Evolutionary conservation across 768 basidiomycete genomes (phyloP).

Genomic region (Coprinopsis cinerea): DNA sequence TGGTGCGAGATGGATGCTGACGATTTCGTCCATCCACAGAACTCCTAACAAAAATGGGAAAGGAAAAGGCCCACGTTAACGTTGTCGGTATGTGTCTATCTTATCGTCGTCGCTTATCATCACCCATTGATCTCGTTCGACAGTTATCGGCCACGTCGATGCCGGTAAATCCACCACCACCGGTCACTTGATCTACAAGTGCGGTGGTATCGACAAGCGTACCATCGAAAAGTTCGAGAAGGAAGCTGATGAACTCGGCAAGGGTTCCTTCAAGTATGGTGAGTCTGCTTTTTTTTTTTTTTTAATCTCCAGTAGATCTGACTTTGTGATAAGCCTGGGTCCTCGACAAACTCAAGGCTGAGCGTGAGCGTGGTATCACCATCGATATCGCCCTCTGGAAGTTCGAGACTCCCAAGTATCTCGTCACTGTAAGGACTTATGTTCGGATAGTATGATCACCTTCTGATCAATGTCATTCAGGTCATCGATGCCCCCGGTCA

Average conservation of each 20-base stretch:
- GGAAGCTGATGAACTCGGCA: slow-evolving; percentile 99
- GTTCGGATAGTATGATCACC: slow-evolving; percentile 10
- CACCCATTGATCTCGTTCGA: slow-evolving; percentile 24
- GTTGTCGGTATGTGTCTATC: slow-evolving; percentile 74
- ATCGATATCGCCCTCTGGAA: slow-evolving; percentile 99
- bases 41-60: slow-evolving; percentile 82
- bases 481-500: slow-evolving; percentile 99
- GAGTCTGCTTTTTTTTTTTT: slow-evolving; percentile 23
- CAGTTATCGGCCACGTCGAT: slow-evolving; percentile 99
- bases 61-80: slow-evolving; percentile 95
- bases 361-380: slow-evolving; percentile 99
- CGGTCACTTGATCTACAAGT: slow-evolving; percentile 99
- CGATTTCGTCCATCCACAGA: slow-evolving; percentile 27
- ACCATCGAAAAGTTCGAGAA: slow-evolving; percentile 99
- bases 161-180: slow-evolving; percentile 99
- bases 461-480: slow-evolving; percentile 32
- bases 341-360: slow-evolving; percentile 99
- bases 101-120: slow-evolving; percentile 17
- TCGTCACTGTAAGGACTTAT: slow-evolving; percentile 69
- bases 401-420: slow-evolving; percentile 98
- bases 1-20: slow-evolving; percentile 25
- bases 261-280: slow-evolving; percentile 99
- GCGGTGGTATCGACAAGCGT: slow-evolving; percentile 99
- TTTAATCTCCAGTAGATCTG: slow-evolving; percentile 12
- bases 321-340: slow-evolving; percentile 78